Percentiles rank a stretch among this genome's conserved stretches.
These are phyloP conservation scores for Kodamaea alishanica DNA, from an alignment of 1,139 yeast species.

Conservation along the genomic window DNA sequence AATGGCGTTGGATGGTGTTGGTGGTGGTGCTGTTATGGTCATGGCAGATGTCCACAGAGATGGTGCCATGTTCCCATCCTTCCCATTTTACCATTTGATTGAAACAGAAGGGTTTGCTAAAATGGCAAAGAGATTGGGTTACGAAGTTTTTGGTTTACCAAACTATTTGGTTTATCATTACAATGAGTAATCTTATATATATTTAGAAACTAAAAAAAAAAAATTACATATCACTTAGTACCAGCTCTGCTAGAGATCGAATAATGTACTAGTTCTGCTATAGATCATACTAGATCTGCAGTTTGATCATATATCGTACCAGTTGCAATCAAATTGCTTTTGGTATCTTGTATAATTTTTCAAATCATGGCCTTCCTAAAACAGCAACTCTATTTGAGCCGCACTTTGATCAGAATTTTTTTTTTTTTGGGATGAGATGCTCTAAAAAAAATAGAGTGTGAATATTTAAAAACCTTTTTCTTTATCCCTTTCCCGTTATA, in stretches of 20 bases:
- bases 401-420: background rate
- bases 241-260: too few relatives aligned
- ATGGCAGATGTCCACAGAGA: slow-evolving; percentile 97
- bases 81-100: slow-evolving; percentile 93
- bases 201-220: background rate
- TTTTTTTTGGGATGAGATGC: slow-evolving; percentile 7
- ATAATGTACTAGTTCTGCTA: too few relatives aligned
- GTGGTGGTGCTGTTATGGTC: slow-evolving; percentile 93
- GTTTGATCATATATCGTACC: too few relatives aligned
- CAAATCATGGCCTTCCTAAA: slow-evolving; percentile 1
- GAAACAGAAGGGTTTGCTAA: slow-evolving; percentile 98
- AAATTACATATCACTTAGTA: too few relatives aligned
- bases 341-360: background rate
- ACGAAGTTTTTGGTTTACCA: slow-evolving; percentile 88
- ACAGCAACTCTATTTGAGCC: slow-evolving; percentile 6
- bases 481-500: slow-evolving; percentile 1
- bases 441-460: slow-evolving; percentile 5
- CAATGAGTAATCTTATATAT: slow-evolving; percentile 47
- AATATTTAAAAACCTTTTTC: too few relatives aligned
- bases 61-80: slow-evolving; percentile 98
- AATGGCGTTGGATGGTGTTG: slow-evolving; percentile 92
- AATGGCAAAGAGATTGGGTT: slow-evolving; percentile 93
- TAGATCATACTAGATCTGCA: too few relatives aligned
- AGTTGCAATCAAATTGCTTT: background rate
- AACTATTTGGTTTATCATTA: slow-evolving; percentile 87